Base-by-base conservation (phyloP, 352 stramenopile species). In the Phytophthora crassamura region DNA sequence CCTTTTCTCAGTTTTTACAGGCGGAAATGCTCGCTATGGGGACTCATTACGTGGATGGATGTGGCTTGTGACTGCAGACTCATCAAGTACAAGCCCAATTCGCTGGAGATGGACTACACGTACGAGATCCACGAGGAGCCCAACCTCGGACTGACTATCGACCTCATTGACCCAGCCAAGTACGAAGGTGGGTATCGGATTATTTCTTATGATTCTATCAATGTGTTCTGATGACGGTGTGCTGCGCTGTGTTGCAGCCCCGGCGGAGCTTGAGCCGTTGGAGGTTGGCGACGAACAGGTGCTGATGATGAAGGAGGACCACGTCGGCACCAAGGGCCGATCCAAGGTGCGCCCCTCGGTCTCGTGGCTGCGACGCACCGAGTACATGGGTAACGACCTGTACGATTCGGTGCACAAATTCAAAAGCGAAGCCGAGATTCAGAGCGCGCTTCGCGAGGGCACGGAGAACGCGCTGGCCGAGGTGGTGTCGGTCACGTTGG, bases 21-120 rank as follows among this genome's bases (percentile, higher is more conserved):
- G 38, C 9, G 34, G 1, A 39, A 4, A 32, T 16, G 6, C 22
- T 39, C n/a, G 30, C 20, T 15, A 47, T 9, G 15, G 40, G 18
- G 47, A 10, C 35, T 67, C 34, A 58, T 14, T 14, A 9, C 14
- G 25, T 33, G 22, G n/a, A 4, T 67, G 40, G 41, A n/a, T 35
- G 50, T 25, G 43, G 34, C 55, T 15, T 60, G 30, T 64, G 38
- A 5, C 38, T 1, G 51, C 34, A 92, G 84, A 53, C 69, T 91
- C 15, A 86, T 93, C 71, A 95, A 95, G 78, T 95, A 94, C 81
- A 95, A 93, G 57, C 87, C 87, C 28, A 94, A 93, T 55, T 75
- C 83, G 18, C 64, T 95, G 34, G 87, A 95, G 59, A 80, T 88
- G 73, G 87, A 95, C 74, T 95, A 93, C 70, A 86, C 80, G 49